Base-by-base conservation (phyloP, 306 rosid species). In the Quercus robur region DNA sequence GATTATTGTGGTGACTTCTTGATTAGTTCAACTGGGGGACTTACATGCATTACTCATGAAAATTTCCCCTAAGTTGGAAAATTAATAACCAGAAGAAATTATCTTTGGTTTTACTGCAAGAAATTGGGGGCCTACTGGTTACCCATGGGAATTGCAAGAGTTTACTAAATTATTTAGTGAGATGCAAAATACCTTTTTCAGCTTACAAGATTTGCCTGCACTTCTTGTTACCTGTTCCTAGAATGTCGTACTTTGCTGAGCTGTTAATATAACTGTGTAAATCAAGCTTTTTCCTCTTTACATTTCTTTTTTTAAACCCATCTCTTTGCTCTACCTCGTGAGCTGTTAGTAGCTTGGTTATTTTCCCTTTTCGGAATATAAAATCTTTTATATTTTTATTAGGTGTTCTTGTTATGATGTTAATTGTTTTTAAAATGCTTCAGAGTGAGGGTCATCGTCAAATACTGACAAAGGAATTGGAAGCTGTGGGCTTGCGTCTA, bases 361-460 rank as follows among this genome's bases (percentile, higher is more conserved):
- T 23, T 10, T 44, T 25, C 44, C 12, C 62, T 26, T 81, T 67
- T 79, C 41, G 54, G 46, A 63, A 54, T 46, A 26, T 23, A 56
- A 52, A 31, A 79, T 54, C 41, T 14, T 20, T 41, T 56, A 30
- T 63, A 79, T 51, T 20, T 71, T 44, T 12, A 71, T 46, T 75
- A 75, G 74, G 56, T 28, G 70, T 76, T 77, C 70, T 61, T 85
- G 25, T 51, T 52, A 67, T 74, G 52, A 21, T 52, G n/a, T 5
- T 69, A 25, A 35, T 75, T 70, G 25, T n/a, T 56, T 56, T 21
- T 26, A 49, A 63, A 73, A 77, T 78, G 67, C 54, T 76, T 81
- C 85, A 96, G 99, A 96, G 99, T 86, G 99, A 96, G 89, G 98
- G 99, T 74, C 99, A 96, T 87, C 90, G 99, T 69, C 99, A 96